Conservation (phyloP, 2,329 filamentous ascomycete species). For the Tetracladium maxilliforme region DNA sequence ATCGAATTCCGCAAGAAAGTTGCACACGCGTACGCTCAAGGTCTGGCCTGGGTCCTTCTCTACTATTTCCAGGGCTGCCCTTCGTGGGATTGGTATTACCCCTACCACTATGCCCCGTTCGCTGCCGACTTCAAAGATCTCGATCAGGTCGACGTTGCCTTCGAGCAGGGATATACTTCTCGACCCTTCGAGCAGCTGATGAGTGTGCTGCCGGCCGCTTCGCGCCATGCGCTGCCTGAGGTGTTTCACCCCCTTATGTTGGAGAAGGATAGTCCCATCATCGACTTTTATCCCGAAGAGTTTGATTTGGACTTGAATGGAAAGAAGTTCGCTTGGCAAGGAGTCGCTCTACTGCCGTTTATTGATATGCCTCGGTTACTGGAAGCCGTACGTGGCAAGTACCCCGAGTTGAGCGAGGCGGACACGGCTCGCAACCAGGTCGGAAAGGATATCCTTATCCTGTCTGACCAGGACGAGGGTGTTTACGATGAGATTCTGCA, state of each 20-base stretch:
- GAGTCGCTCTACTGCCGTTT: constrained; percentile 83
- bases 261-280: constrained; percentile 74
- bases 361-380: constrained; percentile 86
- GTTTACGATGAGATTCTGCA: constrained; percentile 74
- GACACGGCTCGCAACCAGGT: constrained; percentile 66
- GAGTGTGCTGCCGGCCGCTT: constrained; percentile 90
- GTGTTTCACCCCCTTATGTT: constrained; percentile 88
- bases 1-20: constrained; percentile 80
- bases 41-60: constrained; percentile 83
- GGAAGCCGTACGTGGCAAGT: constrained; percentile 67
- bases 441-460: constrained; percentile 68
- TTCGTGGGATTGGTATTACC: constrained; percentile 99
- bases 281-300: constrained; percentile 93
- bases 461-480: constrained; percentile 65
- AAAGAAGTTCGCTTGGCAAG: constrained; percentile 98
- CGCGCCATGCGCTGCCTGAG: constrained; percentile 77
- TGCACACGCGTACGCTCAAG: constrained; percentile 83
- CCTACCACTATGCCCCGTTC: constrained; percentile 96
- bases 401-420: constrained; percentile 62
- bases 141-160: constrained; percentile 62
- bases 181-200: constrained; percentile 94
- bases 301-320: constrained; percentile 91
- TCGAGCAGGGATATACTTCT: constrained; percentile 74
- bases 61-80: constrained; percentile 99
- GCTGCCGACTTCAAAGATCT: constrained; percentile 87